These are phyloP conservation scores for Phalaenopsis aphrodite DNA, from an alignment of 106 monocot genomes.

Conservation along the genomic window DNA sequence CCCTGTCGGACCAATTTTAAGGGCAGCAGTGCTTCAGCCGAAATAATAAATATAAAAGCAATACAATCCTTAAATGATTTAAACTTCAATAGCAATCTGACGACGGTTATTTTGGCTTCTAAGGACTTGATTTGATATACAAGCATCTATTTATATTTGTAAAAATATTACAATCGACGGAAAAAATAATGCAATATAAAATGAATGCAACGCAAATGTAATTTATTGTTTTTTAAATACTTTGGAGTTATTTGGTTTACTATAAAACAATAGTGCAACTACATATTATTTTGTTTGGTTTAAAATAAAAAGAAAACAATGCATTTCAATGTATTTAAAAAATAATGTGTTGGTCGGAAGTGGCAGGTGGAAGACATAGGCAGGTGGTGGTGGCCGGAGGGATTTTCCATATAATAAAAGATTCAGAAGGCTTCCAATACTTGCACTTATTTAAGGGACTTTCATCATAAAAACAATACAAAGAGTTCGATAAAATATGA, in stretches of 20 bases:
- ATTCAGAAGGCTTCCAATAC: slow-evolving; percentile 1
- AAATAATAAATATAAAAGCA: neutral
- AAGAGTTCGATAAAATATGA: neutral
- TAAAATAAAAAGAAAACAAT: no score
- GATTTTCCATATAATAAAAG: no score
- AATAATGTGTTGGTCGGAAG: no score
- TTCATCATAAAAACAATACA: neutral
- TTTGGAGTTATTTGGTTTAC: no score
- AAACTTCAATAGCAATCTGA: neutral
- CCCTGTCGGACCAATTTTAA: neutral
- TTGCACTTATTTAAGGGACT: neutral
- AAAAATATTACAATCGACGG: neutral
- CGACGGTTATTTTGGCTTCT: neutral
- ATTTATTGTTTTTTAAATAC: no score
- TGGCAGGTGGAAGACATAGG: no score
- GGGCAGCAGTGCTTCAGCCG: neutral
- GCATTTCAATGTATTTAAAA: no score
- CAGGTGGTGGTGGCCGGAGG: no score
- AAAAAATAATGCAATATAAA: no score
- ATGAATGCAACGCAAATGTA: no score
- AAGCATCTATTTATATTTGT: neutral
- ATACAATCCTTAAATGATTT: neutral
- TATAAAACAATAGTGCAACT: no score
- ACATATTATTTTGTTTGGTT: no score
- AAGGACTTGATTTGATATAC: neutral